phyloP scores from a whole-genome alignment of 192 early-diverging fungal species.

The Gryganskiella cystojenkinii region DNA sequence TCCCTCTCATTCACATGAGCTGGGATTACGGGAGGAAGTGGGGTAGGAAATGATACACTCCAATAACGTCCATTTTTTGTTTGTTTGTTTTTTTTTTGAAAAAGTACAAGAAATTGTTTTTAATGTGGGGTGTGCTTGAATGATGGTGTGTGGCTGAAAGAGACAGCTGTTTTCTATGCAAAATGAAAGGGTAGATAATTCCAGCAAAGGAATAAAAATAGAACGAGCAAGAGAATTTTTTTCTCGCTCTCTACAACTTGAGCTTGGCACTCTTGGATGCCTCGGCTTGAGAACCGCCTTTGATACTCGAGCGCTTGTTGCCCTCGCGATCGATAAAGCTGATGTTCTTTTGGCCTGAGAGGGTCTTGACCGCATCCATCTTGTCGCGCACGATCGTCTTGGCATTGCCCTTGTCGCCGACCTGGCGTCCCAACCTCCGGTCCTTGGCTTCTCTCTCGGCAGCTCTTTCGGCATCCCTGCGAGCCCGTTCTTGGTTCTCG shows the following conservation, averaged over 20 bases:
- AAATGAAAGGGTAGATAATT: neutral
- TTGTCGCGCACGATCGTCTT: conserved; percentile 56
- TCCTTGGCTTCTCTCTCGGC: conserved; percentile 51
- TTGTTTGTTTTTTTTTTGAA: conserved; percentile 8
- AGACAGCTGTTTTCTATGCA: neutral
- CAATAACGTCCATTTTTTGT: neutral
- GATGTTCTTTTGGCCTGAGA: conserved; percentile 50
- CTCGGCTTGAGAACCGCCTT: conserved; percentile 14
- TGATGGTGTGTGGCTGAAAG: too few species aligned
- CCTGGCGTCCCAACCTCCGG: conserved; percentile 45
- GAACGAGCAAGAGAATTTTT: neutral
- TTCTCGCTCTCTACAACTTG: conserved; percentile 51
- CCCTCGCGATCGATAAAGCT: conserved; percentile 53
- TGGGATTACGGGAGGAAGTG: too few species aligned
- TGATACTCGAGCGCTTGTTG: conserved; percentile 54
- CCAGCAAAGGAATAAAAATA: neutral
- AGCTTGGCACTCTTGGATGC: conserved; percentile 43
- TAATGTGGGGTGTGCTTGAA: too few species aligned
- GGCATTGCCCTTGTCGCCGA: conserved; percentile 51
- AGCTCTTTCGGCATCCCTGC: conserved; percentile 62
- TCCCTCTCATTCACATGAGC: too few species aligned
- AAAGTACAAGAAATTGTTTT: neutral
- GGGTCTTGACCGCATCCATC: conserved; percentile 48
- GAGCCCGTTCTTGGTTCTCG: conserved; percentile 68
- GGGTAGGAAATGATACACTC: too few species aligned